Evolutionary conservation across 2,329 filamentous ascomycete genomes (phyloP).

Genomic region (Fusarium mexicanum): DNA sequence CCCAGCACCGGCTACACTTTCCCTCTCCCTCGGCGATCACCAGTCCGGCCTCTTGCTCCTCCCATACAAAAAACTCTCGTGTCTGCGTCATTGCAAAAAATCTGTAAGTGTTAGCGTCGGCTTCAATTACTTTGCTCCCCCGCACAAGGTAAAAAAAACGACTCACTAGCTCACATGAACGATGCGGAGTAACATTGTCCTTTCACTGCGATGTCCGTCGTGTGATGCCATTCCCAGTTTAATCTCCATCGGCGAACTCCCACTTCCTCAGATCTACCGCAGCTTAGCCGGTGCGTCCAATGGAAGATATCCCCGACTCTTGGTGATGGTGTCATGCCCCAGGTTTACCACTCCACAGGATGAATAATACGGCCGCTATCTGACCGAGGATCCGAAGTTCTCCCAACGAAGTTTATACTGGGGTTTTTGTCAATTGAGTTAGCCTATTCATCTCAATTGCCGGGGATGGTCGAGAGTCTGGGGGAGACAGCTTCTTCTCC

Average conservation of each 20-base stretch:
- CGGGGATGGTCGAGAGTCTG: not conserved
- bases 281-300: conserved; percentile 17
- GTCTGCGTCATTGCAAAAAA: conserved; percentile 30
- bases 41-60: not conserved
- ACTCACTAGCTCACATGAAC: not conserved
- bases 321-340: conserved; percentile 15
- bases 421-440: not conserved
- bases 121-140: not conserved
- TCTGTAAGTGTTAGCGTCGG: not conserved
- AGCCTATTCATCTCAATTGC: not conserved
- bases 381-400: conserved; percentile 35
- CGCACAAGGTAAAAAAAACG: not conserved
- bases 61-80: not conserved
- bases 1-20: not conserved
- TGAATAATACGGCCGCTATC: conserved; percentile 37
- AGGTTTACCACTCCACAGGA: conserved; percentile 16
- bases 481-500: conserved; percentile 24
- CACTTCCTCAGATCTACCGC: not conserved
- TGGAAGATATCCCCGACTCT: not conserved
- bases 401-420: not conserved
- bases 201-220: not conserved
- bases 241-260: conserved; percentile 13
- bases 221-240: conserved; percentile 34
- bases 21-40: not conserved
- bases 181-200: conserved; percentile 8